These are phyloP conservation scores for Lepiota venenata DNA, from an alignment of 768 basidiomycete genomes.

Conservation along the genomic window DNA sequence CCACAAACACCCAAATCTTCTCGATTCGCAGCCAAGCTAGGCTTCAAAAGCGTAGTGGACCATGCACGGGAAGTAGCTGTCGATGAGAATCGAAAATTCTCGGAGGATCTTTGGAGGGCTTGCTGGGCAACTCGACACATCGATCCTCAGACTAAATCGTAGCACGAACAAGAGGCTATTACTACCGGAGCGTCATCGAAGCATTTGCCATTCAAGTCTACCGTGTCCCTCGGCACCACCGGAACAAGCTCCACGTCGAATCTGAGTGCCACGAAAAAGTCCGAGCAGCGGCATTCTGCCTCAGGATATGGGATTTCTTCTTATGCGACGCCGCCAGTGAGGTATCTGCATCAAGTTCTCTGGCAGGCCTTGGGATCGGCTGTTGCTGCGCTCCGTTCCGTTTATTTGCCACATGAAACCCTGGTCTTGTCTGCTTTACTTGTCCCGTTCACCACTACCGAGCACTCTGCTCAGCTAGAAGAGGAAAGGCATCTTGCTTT, in stretches of 20 bases:
- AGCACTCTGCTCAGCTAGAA: constrained; percentile 32
- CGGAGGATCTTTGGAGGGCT: constrained; percentile 53
- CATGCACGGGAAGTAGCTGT: constrained; percentile 49
- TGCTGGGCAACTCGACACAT: constrained; percentile 51
- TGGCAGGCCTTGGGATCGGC: constrained; percentile 39
- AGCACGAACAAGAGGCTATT: constrained; percentile 14
- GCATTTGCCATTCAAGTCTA: background rate
- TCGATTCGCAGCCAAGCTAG: constrained; percentile 34
- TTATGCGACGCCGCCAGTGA: constrained; percentile 31
- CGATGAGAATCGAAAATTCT: constrained; percentile 48
- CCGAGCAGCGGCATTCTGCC: background rate
- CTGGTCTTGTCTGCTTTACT: constrained; percentile 58
- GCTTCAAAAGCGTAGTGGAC: constrained; percentile 65
- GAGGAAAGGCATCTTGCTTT: constrained; percentile 54
- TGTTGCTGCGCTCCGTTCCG: constrained; percentile 20
- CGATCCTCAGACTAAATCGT: constrained; percentile 28
- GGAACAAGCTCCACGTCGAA: background rate
- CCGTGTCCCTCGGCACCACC: background rate
- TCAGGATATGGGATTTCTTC: background rate
- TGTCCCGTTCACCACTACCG: constrained; percentile 46
- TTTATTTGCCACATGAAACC: constrained; percentile 50
- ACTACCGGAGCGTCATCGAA: constrained; percentile 27
- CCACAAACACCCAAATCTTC: constrained; percentile 21
- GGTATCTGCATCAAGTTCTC: constrained; percentile 41
- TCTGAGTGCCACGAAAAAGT: background rate